Conservation (phyloP, 139 green algal genomes). For the Tetradesmus lagerheimii region DNA sequence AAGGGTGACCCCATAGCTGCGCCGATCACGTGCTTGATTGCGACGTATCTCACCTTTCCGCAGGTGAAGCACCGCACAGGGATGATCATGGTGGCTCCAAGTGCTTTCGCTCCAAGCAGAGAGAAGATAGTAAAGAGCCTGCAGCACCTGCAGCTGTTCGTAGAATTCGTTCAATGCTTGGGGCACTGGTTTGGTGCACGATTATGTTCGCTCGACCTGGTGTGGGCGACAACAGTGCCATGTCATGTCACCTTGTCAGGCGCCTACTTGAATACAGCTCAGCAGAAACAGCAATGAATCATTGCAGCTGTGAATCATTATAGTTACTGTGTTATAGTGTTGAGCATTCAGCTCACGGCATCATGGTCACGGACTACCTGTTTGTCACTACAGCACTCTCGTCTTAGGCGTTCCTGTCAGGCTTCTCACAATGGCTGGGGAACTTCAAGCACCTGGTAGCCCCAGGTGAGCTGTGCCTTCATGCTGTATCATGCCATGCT, state of each 20-base stretch:
- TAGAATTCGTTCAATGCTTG: neutral
- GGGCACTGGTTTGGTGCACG: no score
- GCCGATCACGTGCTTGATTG: neutral
- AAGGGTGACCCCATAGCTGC: neutral
- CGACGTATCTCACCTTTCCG: constrained; percentile 91
- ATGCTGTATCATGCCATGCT: neutral
- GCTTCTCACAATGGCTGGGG: neutral
- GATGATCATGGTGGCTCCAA: constrained; percentile 91
- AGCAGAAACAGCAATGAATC: no score
- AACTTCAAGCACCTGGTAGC: neutral
- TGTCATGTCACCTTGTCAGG: no score
- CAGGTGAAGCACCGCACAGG: constrained; percentile 99
- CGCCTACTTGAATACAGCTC: no score
- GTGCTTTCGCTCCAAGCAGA: neutral
- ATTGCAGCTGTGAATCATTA: no score
- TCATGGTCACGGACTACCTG: neutral
- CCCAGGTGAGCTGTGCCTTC: neutral
- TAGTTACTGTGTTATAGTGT: no score
- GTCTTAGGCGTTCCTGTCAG: no score
- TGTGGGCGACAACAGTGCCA: no score
- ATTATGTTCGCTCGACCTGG: no score
- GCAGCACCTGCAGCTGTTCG: neutral
- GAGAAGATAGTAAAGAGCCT: neutral
- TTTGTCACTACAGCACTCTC: neutral
- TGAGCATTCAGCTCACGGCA: no score